Percentiles rank a stretch among this genome's conserved stretches.
Conservation (phyloP, 2,329 filamentous ascomycete species). For the Grosmannia huntii region DNA sequence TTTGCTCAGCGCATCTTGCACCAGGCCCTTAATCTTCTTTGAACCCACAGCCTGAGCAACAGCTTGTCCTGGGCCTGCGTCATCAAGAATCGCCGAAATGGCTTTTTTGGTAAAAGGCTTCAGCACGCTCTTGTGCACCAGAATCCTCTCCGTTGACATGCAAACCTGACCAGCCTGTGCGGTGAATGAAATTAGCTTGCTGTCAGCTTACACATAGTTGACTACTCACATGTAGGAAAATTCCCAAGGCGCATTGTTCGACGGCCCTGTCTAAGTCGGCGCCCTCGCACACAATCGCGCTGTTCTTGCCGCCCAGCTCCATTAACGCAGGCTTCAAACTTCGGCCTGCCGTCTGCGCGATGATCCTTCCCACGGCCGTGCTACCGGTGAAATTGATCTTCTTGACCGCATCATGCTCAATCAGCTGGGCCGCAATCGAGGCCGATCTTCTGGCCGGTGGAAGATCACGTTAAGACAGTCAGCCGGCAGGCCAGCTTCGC, state of each 20-base stretch:
- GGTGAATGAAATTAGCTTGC: neutral
- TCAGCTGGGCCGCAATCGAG: conserved; percentile 52
- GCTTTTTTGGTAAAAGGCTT: conserved; percentile 30
- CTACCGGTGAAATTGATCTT: conserved; percentile 84
- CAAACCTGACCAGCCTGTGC: conserved; percentile 65
- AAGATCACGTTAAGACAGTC: conserved; percentile 66
- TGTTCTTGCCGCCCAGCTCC: conserved; percentile 74
- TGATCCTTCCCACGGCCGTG: conserved; percentile 59
- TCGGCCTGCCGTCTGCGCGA: conserved; percentile 57
- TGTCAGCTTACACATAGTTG: neutral
- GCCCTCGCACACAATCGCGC: conserved; percentile 67
- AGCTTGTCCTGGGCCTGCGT: conserved; percentile 51
- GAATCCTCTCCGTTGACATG: conserved; percentile 70
- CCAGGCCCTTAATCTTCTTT: conserved; percentile 51
- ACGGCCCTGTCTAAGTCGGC: conserved; percentile 65
- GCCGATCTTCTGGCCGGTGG: conserved; percentile 49
- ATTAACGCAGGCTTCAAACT: conserved; percentile 68
- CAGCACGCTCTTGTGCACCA: conserved; percentile 37
- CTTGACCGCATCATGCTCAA: conserved; percentile 52
- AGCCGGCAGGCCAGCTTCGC: conserved; percentile 62
- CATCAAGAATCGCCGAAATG: conserved; percentile 30
- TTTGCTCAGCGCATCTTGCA: conserved; percentile 54
- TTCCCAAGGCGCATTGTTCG: conserved; percentile 51
- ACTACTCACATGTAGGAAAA: conserved; percentile 37
- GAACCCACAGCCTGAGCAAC: conserved; percentile 56